These are phyloP conservation scores for Malus hybrid DNA, from an alignment of 331 rosid genomes.

Conservation along the genomic window DNA sequence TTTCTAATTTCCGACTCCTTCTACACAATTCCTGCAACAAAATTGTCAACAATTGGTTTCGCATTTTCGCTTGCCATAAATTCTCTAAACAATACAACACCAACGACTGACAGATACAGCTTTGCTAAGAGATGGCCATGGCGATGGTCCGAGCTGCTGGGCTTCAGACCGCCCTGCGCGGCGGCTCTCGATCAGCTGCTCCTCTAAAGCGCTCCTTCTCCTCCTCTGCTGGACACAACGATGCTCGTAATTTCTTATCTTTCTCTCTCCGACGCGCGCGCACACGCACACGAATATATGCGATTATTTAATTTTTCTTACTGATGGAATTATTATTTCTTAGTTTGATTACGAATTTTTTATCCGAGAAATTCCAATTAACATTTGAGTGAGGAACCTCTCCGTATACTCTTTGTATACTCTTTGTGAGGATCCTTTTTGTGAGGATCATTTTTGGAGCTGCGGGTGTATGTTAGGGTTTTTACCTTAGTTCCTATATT, in stretches of 20 bases:
- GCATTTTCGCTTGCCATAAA: neutral
- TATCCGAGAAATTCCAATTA: neutral
- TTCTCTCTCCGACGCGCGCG: neutral
- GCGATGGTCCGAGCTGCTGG: conserved; percentile 62
- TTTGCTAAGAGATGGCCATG: conserved; percentile 50
- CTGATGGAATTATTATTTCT: neutral
- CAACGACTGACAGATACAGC: neutral
- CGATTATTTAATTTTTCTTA: neutral
- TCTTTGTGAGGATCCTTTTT: no score
- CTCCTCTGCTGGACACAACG: conserved; percentile 68
- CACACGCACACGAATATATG: neutral
- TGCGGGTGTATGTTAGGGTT: neutral
- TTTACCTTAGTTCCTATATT: neutral
- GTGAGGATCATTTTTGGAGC: neutral
- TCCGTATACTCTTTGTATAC: no score
- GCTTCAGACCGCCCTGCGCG: conserved; percentile 59
- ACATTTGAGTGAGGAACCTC: no score
- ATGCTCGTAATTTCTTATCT: conserved; percentile 46
- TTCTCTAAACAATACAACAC: neutral
- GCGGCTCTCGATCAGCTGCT: conserved; percentile 40
- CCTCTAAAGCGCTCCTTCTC: conserved; percentile 55
- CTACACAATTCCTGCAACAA: neutral
- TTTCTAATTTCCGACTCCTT: neutral
- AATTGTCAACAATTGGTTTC: neutral
- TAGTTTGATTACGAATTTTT: neutral